Percentiles rank a stretch among this genome's conserved stretches.
Conservation (phyloP, 2,329 filamentous ascomycete species). For the Tolypocladium paradoxum region DNA sequence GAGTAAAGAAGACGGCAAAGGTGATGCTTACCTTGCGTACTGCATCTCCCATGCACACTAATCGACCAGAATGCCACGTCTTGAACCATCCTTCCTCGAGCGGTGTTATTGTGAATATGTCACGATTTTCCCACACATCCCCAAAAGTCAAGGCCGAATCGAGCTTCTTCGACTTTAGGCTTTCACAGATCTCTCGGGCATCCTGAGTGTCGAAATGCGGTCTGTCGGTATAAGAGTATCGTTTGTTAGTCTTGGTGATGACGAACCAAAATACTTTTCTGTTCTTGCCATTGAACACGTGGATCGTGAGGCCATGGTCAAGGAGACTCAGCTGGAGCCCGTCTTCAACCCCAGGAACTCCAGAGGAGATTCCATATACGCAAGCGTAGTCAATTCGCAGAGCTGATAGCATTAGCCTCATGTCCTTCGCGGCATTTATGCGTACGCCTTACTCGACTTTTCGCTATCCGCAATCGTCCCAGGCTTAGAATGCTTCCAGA, state of each 20-base stretch:
- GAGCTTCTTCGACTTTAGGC: background rate
- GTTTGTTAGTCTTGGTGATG: slow-evolving; percentile 13
- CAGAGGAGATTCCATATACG: slow-evolving; percentile 24
- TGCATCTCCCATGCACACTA: slow-evolving; percentile 21
- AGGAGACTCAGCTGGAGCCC: slow-evolving; percentile 11
- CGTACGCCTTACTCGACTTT: slow-evolving; percentile 2
- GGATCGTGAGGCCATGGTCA: slow-evolving; percentile 12
- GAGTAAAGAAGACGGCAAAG: background rate
- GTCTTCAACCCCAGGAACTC: slow-evolving; percentile 8
- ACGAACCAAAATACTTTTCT: slow-evolving; percentile 24
- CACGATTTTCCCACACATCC: slow-evolving; percentile 15
- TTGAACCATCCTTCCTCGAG: slow-evolving; percentile 20
- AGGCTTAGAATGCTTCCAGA: slow-evolving; percentile 11
- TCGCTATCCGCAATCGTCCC: slow-evolving; percentile 10
- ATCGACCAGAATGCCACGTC: slow-evolving; percentile 19
- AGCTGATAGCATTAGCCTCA: background rate
- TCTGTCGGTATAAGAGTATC: background rate
- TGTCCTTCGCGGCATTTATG: background rate
- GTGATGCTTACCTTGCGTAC: slow-evolving; percentile 19
- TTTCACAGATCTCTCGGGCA: background rate
- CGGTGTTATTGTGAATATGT: slow-evolving; percentile 17
- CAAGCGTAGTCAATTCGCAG: slow-evolving; percentile 17
- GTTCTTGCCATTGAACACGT: slow-evolving; percentile 18
- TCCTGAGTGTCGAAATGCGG: background rate
- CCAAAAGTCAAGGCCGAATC: slow-evolving; percentile 10